A percentile compares a stretch with the other conserved stretches of the same genome.
phyloP scores from a whole-genome alignment of 176 grass and related monocot genomes.

The Hordeum vulgare region MorexV3_pseudomolecules_assembly NC_058519.1:73274465-73274964 shows the following conservation, averaged over 20 bases:
- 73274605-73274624: slow-evolving; percentile 24
- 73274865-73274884: neutral
- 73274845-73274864: slow-evolving; percentile 30
- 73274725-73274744: slow-evolving; percentile 49
- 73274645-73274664: neutral
- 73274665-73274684: neutral
- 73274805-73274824: slow-evolving; percentile 79
- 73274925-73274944: slow-evolving; percentile 82
- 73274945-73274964: slow-evolving; percentile 86
- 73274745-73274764: slow-evolving; percentile 90
- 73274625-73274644: neutral
- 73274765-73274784: slow-evolving; percentile 91
- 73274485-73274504: slow-evolving; percentile 30
- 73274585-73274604: slow-evolving; percentile 15
- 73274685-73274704: neutral
- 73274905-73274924: neutral
- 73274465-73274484: neutral
- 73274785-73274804: slow-evolving; percentile 87
- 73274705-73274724: slow-evolving; percentile 44
- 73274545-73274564: neutral
- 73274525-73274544: neutral
- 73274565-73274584: neutral
- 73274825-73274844: slow-evolving; percentile 87
- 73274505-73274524: neutral
- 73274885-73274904: neutral